phyloP scores from a whole-genome alignment of 352 stramenopile species.

The Phytophthora macrochlamydospora region DNA sequence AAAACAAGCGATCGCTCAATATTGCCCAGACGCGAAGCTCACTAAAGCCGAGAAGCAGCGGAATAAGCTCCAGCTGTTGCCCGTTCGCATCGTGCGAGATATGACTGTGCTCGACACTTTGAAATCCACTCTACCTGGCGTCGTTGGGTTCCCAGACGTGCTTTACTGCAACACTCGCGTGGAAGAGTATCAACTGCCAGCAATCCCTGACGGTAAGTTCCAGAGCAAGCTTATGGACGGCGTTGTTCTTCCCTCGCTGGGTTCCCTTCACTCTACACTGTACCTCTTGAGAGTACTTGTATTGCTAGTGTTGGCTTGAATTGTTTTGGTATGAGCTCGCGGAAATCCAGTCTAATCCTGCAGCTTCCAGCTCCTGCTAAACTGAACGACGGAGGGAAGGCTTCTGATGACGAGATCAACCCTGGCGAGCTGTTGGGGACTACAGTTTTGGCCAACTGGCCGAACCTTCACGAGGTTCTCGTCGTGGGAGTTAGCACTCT shows the following conservation, averaged over 20 bases:
- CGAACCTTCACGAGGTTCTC: constrained; percentile 96
- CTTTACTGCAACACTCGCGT: constrained; percentile 68
- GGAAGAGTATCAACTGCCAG: constrained; percentile 55
- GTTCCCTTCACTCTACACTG: constrained; percentile 78
- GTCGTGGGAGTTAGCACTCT: constrained; percentile 82
- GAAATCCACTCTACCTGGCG: constrained; percentile 63
- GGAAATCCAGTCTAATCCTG: constrained; percentile 81
- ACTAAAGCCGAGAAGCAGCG: constrained; percentile 89
- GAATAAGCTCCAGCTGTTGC: constrained; percentile 83
- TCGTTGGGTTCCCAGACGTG: constrained; percentile 71
- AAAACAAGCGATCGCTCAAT: constrained; percentile 90
- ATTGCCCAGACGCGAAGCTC: constrained; percentile 92
- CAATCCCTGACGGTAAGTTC: constrained; percentile 66
- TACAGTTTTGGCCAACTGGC: constrained; percentile 97
- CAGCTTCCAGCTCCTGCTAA: constrained; percentile 43
- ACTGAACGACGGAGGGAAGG: constrained; percentile 21
- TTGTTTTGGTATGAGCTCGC: constrained; percentile 93
- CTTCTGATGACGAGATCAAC: constrained; percentile 32
- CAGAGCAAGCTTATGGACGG: constrained; percentile 75
- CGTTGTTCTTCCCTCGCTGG: constrained; percentile 73
- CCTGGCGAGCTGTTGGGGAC: constrained; percentile 57
- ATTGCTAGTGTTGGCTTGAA: constrained; percentile 89
- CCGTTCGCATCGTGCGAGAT: constrained; percentile 90
- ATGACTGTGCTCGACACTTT: constrained; percentile 66
- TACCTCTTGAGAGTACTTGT: constrained; percentile 54